phyloP scores from a whole-genome alignment of 371 early-diverging fungal species.

The Rhizomucor pusillus region DNA sequence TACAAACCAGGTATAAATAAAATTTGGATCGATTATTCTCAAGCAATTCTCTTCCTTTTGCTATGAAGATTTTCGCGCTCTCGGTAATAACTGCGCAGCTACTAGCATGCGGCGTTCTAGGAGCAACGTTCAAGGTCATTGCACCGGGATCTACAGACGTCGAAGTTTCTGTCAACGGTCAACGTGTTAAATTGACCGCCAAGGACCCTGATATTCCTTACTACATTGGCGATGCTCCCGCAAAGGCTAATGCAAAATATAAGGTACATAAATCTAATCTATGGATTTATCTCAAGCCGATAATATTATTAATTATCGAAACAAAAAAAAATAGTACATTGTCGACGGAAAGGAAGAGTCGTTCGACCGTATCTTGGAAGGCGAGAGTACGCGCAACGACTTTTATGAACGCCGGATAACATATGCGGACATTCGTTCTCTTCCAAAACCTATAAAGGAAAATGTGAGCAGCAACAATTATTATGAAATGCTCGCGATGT shows the following conservation, averaged over 20 bases:
- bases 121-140: slow-evolving; percentile 44
- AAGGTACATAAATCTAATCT: slow-evolving; percentile 22
- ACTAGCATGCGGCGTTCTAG: too few relatives aligned
- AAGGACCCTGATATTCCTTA: slow-evolving; percentile 44
- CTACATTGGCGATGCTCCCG: slow-evolving; percentile 43
- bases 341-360: slow-evolving; percentile 43
- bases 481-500: neutral
- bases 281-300: neutral
- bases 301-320: neutral
- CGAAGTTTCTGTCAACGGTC: slow-evolving; percentile 48
- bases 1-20: too few relatives aligned
- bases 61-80: too few relatives aligned
- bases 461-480: neutral
- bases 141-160: slow-evolving; percentile 48
- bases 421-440: slow-evolving; percentile 51
- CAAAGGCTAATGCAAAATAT: slow-evolving; percentile 32
- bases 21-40: too few relatives aligned
- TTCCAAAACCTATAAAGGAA: slow-evolving; percentile 44
- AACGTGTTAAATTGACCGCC: slow-evolving; percentile 31
- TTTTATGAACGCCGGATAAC: slow-evolving; percentile 47
- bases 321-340: slow-evolving; percentile 27
- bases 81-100: too few relatives aligned
- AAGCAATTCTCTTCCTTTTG: too few relatives aligned
- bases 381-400: slow-evolving; percentile 45
- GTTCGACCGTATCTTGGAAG: slow-evolving; percentile 42